Evolutionary conservation across 2,329 filamentous ascomycete genomes (phyloP), one percentile per base, ranked within the genome.

Genomic region (Colletotrichum sp.): DNA sequence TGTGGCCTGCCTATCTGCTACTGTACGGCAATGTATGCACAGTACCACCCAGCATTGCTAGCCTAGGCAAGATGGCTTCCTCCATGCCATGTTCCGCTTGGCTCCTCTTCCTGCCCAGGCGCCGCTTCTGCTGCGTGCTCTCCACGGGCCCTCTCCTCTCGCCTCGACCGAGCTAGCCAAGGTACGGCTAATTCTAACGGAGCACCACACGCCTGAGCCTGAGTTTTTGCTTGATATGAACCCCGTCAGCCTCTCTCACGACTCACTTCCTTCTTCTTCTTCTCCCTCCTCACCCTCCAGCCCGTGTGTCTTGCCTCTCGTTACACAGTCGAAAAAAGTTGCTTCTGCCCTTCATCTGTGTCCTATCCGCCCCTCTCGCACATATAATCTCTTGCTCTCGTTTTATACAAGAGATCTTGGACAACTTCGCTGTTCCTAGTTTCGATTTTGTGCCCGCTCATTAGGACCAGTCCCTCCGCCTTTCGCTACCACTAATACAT

Each of bases 211-310:
- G 71, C 64, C 71, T 68, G 52, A 30, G 55, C 65, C 28, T 21
- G 73, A 34, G 71, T 75, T 77, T 72, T 59, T 78, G 64, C 63
- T 79, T 63, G 18, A 68, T 77, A 73, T 72, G 24, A 72, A 76
- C 66, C 68, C 60, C 57, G 65, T 78, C 70, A 60, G 59, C 67
- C 64, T 72, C 73, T 71, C 63, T 63, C 16, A 61, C 55, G 65
- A 63, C 48, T 57, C 24, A 16, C 5, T 32, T 77, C 61, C 15
- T 68, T 65, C 43, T 66, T 66, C 55, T 65, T 52, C 52, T 61
- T 52, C 57, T 67, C 52, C 61, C 57, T 72, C 30, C 43, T 72
- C 48, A 59, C 67, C 65, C 39, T 48, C 12, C 9, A 34, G 21
- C 28, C 34, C 43, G 32, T 57, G 48, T 66, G 71, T 76, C 60